A percentile compares a stretch with the other conserved stretches of the same genome.
Evolutionary conservation across 768 basidiomycete species (phyloP).

Genomic region (Cubamyces lactineus): DNA sequence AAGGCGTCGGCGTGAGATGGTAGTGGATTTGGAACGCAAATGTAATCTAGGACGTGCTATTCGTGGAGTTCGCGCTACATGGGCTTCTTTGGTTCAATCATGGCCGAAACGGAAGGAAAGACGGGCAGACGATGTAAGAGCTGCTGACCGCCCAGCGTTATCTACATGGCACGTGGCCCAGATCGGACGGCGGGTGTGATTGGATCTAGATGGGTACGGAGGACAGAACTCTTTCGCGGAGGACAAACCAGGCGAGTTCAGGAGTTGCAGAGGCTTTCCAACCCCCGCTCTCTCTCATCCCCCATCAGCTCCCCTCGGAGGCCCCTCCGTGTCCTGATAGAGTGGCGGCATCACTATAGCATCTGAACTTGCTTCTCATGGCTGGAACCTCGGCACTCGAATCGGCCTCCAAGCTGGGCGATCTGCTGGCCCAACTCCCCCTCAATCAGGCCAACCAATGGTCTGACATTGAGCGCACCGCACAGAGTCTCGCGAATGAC

Average conservation of each 20-base stretch:
- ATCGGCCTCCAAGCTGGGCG: slow-evolving; percentile 37
- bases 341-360: neutral
- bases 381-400: slow-evolving; percentile 26
- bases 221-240: slow-evolving; percentile 10
- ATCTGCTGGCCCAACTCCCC: slow-evolving; percentile 39
- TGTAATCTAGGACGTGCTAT: slow-evolving; percentile 10
- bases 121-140: neutral
- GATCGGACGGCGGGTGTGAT: neutral
- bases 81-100: neutral
- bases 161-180: slow-evolving; percentile 11
- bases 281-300: slow-evolving; percentile 2
- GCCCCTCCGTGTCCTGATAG: neutral
- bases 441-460: slow-evolving; percentile 44
- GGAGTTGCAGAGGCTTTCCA: slow-evolving; percentile 10
- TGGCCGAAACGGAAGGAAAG: neutral
- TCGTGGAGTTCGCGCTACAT: neutral
- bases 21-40: neutral
- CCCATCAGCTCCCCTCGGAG: slow-evolving; percentile 9
- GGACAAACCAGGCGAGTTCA: slow-evolving; percentile 14
- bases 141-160: neutral
- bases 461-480: slow-evolving; percentile 53
- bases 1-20: slow-evolving; percentile 19
- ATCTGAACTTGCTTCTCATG: slow-evolving; percentile 15
- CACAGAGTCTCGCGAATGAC: slow-evolving; percentile 62
- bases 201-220: slow-evolving; percentile 9